Base-by-base conservation (phyloP, 257 asterid species). In the Solanum habrochaites region DNA sequence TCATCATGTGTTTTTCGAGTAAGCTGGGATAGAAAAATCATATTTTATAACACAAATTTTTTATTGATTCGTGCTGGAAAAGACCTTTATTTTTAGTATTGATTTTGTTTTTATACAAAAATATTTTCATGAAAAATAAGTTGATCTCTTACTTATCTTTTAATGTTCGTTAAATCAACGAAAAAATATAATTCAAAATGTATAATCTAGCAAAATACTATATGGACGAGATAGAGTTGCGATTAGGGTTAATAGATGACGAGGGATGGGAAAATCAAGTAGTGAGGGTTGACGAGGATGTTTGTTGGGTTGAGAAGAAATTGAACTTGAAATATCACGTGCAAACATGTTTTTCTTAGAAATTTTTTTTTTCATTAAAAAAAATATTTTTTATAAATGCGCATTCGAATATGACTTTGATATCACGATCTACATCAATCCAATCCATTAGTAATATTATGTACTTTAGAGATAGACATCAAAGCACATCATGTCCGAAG, bases 401-500 rank as follows among this genome's bases (percentile, higher is more conserved):
- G 10, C 15, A 1, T 35, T n/a, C n/a, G 27, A 4, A 18, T n/a
- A 1, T 0, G 27, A 18, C 25, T 35, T n/a, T 5, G 2, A 20
- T 35, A 35, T 1, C 16, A 72, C 0, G n/a, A 52, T 35, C 9
- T 10, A 35, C 20, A 20, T 35, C 47, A 72, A 4, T 71, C 0
- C 14, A 71, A 11, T 11, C 8, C 2, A 4, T 4, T 18, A 71
- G 3, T 71, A 11, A 18, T 18, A 71, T 18, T 71, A 5, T 16
- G 2, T 32, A 10, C 14, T 18, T 71, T 71, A 3, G 6, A 20
- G 0, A 2, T 32, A 71, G 15, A 71, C 7, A 3, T 18, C 18
- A 32, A 71, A 32, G 3, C 5, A 15, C 16, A 0, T 18, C 2
- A 71, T 1, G 45, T 20, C 0, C 3, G 4, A 32, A 4, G 18